phyloP scores from a whole-genome alignment of 352 stramenopile species.

The Sclerospora graminicola region DNA sequence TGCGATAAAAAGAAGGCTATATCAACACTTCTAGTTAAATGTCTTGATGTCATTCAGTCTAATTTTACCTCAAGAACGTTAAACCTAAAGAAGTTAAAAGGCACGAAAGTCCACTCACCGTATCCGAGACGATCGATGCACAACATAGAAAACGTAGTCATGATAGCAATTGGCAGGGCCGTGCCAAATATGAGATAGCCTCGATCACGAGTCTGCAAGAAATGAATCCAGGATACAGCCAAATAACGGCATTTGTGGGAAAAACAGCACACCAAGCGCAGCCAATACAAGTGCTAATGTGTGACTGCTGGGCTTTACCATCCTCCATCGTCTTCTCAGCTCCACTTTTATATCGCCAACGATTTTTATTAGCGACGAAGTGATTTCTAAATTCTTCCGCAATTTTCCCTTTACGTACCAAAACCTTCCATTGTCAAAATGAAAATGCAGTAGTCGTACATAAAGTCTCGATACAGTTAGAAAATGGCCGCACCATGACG shows the following conservation, averaged over 20 bases:
- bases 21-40: not conserved
- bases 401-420: slow-evolving; percentile 17
- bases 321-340: slow-evolving; percentile 28
- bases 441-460: too few species aligned
- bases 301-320: slow-evolving; percentile 22
- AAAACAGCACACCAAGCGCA: slow-evolving; percentile 79
- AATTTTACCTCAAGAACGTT: slow-evolving; percentile 64
- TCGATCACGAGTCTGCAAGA: slow-evolving; percentile 36
- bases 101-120: too few species aligned
- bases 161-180: slow-evolving; percentile 48
- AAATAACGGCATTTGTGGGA: slow-evolving; percentile 66
- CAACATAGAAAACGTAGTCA: slow-evolving; percentile 49
- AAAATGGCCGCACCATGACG: too few species aligned
- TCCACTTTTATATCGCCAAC: slow-evolving; percentile 16
- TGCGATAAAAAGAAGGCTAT: slow-evolving; percentile 20
- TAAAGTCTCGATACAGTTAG: too few species aligned
- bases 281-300: slow-evolving; percentile 43
- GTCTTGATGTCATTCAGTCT: too few species aligned
- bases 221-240: slow-evolving; percentile 60
- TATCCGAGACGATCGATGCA: slow-evolving; percentile 74
- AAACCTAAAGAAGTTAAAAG: too few species aligned
- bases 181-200: too few species aligned
- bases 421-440: slow-evolving; percentile 71
- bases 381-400: too few species aligned
- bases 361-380: too few species aligned